Evolutionary conservation across 169 alveolate species (phyloP).

Genomic region (Neospora caninum): DNA sequence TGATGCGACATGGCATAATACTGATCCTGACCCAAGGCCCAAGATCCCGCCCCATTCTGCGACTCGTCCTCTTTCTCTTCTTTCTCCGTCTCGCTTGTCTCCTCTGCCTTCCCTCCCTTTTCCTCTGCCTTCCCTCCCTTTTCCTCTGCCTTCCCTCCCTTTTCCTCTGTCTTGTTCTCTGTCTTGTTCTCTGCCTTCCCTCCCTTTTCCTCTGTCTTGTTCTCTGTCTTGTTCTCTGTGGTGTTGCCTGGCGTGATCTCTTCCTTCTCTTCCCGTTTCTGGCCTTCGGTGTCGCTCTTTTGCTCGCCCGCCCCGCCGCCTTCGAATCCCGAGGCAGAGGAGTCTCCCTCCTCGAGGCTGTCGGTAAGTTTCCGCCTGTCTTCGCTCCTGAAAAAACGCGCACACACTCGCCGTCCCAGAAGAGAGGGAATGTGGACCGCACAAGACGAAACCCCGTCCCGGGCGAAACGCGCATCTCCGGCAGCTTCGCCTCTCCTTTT

Average conservation of each 20-base stretch:
- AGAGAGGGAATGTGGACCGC: too few species aligned
- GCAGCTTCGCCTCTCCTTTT: too few species aligned
- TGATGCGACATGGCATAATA: conserved; percentile 90
- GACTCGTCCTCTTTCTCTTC: not conserved
- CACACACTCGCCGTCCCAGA: too few species aligned
- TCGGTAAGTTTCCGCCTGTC: conserved; percentile 43
- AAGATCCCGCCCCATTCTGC: not conserved
- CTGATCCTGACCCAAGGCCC: conserved; percentile 57
- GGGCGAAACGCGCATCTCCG: too few species aligned
- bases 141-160: conserved; percentile 34
- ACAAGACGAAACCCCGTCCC: too few species aligned
- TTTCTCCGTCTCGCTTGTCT: not conserved
- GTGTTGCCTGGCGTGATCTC: too few species aligned
- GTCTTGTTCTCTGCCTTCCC: conserved; percentile 28
- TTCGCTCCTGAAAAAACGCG: not conserved
- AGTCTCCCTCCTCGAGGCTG: not conserved
- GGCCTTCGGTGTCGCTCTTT: too few species aligned
- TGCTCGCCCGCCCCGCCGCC: too few species aligned
- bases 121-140: conserved; percentile 36
- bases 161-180: conserved; percentile 43
- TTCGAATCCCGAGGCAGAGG: not conserved
- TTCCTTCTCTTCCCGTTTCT: conserved; percentile 30
- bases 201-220: too few species aligned
- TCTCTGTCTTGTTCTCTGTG: too few species aligned
- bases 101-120: conserved; percentile 47